Base-by-base conservation (phyloP, 164 flowering plant genomes). In the Taxillus chinensis region DNA sequence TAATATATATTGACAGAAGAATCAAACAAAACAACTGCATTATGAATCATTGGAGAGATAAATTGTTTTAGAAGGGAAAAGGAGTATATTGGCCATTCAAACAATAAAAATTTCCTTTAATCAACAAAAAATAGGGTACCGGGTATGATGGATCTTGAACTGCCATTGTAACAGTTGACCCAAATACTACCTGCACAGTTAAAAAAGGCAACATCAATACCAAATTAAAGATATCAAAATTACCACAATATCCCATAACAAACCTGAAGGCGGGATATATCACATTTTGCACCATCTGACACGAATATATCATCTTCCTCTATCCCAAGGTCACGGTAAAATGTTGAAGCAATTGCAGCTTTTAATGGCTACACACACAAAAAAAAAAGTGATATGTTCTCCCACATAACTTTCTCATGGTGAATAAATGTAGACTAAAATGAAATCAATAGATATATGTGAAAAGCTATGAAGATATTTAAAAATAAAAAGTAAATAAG, bases 231-330 rank as follows among this genome's bases (percentile, higher is more conserved):
- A 64, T 51, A 12, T 16, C 27, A 13, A 40, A 16, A 7, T 45
- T 37, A 15, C 11, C 4, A 51, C 11, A 11, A 17, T 9, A 41
- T 54, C 65, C 54, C 14, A 60, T 51, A 52, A 48, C 63, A 66
- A 73, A 89, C 98, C 97, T 90, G 97, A 69, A 93, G 95, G 56
- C 97, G 92, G 15, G 97, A 85, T 67, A 93, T 90, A 73, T 93
- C 98, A 78, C 95, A 83, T 73, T 93, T 87, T 61, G 98, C 97
- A 55, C 98, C 98, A 82, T 90, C 97, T 40, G 98, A 93, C n/a
- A 93, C 92, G 79, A 93, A 93, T 60, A 90, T 82, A 57, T 92
- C 98, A 70, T 72, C 82, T 46, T 77, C 86, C 50, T 78, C 86
- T 55, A 93, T 84, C 59, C 86, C 96, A 68, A 89, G 81, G 64